Percentiles rank a stretch among this genome's conserved stretches.
These are phyloP conservation scores for Larix kaempferi DNA, from an alignment of 75 land plant species.

Conservation along the genomic window DNA sequence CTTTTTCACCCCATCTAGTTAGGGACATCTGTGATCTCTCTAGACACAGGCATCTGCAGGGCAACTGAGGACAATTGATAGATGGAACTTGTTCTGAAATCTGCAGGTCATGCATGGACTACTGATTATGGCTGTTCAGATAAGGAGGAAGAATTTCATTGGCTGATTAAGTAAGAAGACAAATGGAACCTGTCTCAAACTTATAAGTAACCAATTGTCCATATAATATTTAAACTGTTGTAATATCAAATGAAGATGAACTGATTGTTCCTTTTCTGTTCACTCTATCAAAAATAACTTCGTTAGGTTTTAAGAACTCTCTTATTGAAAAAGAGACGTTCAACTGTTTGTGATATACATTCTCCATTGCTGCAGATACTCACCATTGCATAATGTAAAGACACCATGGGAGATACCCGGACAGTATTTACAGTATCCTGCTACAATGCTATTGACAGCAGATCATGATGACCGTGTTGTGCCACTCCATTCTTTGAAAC, in stretches of 20 bases:
- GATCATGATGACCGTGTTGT: conserved; percentile 99
- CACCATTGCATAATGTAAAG: conserved; percentile 97
- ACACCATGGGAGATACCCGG: conserved; percentile 76
- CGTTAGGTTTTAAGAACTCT: too few relatives aligned
- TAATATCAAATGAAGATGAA: too few relatives aligned
- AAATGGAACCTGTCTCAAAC: too few relatives aligned
- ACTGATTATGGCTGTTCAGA: conserved; percentile 98
- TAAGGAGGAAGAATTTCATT: conserved; percentile 84
- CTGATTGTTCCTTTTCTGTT: too few relatives aligned
- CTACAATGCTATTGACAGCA: conserved; percentile 92
- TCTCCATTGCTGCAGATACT: conserved; percentile 58
- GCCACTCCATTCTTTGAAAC: conserved; percentile 87
- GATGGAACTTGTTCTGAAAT: too few relatives aligned
- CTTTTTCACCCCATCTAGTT: background rate
- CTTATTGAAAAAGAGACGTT: too few relatives aligned
- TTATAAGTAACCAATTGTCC: too few relatives aligned
- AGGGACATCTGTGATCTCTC: background rate
- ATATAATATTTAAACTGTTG: too few relatives aligned
- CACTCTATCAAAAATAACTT: too few relatives aligned
- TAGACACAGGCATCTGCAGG: background rate
- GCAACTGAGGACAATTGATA: background rate
- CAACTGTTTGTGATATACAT: background rate
- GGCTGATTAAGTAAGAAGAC: conserved; percentile 85
- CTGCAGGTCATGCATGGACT: conserved; percentile 97
- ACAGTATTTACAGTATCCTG: conserved; percentile 62